Percentiles rank a stretch among this genome's conserved stretches.
These are phyloP conservation scores for Casaregolazyma lundiana DNA, from an alignment of 1,139 yeast genomes.

Conservation along the genomic window DNA sequence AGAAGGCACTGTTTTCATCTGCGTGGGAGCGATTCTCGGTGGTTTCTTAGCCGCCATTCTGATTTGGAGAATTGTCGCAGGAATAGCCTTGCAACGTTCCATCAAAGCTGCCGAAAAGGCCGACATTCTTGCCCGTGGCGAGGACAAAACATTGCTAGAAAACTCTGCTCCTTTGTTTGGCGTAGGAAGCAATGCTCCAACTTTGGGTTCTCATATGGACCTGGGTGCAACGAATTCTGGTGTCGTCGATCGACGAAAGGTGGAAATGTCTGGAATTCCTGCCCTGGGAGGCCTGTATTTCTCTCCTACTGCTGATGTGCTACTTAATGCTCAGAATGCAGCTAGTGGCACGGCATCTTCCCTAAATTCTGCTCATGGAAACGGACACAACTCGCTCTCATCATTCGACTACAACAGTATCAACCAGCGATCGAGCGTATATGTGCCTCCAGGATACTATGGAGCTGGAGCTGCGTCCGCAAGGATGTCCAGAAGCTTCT, in stretches of 20 bases:
- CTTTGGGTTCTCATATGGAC: constrained; percentile 10
- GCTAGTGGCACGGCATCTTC: constrained; percentile 15
- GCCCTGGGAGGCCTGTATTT: constrained; percentile 45
- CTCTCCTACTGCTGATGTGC: constrained; percentile 76
- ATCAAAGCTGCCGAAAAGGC: constrained; percentile 21
- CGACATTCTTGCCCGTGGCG: constrained; percentile 15
- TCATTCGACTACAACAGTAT: neutral
- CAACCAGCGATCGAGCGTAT: constrained; percentile 26
- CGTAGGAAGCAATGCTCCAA: constrained; percentile 15
- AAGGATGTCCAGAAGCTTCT: constrained; percentile 20
- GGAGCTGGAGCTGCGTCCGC: constrained; percentile 23
- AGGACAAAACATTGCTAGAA: constrained; percentile 18
- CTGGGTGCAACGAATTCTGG: constrained; percentile 6
- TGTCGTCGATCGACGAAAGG: constrained; percentile 12
- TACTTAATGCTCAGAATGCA: constrained; percentile 37
- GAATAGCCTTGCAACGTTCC: constrained; percentile 22
- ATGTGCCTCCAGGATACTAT: constrained; percentile 38
- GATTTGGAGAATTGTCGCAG: constrained; percentile 29
- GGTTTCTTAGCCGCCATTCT: constrained; percentile 47
- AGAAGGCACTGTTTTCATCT: constrained; percentile 75
- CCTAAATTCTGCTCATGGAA: constrained; percentile 11
- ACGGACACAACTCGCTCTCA: constrained; percentile 6
- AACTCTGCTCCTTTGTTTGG: constrained; percentile 15
- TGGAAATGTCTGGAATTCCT: constrained; percentile 13
- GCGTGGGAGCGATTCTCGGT: constrained; percentile 67